Base-by-base conservation (phyloP, 139 green algal genomes). In the Volvox reticuliferus region DNA sequence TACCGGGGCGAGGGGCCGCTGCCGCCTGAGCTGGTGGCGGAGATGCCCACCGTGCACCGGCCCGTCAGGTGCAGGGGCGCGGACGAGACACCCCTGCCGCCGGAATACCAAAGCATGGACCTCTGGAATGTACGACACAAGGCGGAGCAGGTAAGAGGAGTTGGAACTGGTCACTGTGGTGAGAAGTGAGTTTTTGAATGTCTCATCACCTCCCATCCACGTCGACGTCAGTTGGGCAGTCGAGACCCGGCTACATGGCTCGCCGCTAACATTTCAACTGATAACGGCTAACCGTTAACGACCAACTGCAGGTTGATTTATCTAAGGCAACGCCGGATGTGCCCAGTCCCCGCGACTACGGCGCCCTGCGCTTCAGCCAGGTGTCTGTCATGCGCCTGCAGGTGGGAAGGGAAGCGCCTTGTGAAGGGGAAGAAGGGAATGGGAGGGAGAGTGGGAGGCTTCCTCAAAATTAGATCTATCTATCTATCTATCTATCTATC, bases 51-150 rank as follows among this genome's bases (percentile, higher is more conserved):
- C 16, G 26, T 37, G 36, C 36, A 30, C 33, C 24, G 22, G 9
- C 44, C 44, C 28, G 44, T 65, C 28, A 26, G 69, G 63, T 79
- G 69, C 69, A 32, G 69, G 20, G 69, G 69, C 3, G n/a, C 26
- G 14, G 85, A 63, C 33, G 85, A 89, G 68, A 89, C 67, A 17
- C 69, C 85, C 37, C 85, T 89, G 36, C 85, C 85, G 19, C 12
- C 18, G 16, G 37, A 62, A 30, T 28, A 73, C 12, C 36, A 55
- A 12, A 55, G 1, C 28, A 67, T 44, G 67, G 85, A 89, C 18
- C 18, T 89, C 30, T 89, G 76, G 68, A 28, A 79, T 32, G 22
- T 36, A 24, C 62, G 24, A 13, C 69, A 21, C 36, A 89, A 89
- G 69, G 61, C 14, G n/a, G 76, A 63, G 35, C 85, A 89, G 85